Evolutionary conservation across 257 asterid species (phyloP).

Genomic region (Petunia secreta): DNA sequence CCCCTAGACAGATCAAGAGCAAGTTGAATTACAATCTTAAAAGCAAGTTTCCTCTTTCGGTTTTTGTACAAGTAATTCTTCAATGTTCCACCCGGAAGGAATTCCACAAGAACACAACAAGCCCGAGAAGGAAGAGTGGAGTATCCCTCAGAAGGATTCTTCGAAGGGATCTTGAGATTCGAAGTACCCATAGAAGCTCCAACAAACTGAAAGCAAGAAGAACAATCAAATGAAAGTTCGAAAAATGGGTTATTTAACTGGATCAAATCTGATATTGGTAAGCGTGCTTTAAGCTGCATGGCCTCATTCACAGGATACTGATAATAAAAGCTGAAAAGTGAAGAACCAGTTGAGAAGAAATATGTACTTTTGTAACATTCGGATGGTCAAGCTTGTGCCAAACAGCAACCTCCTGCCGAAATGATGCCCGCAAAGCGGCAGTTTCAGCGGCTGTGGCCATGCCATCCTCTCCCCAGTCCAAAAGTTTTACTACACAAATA

Average conservation of each 20-base stretch:
- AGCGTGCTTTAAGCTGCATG: background rate
- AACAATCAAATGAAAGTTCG: background rate
- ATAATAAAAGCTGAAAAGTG: background rate
- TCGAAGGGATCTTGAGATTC: constrained; percentile 80
- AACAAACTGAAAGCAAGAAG: constrained; percentile 53
- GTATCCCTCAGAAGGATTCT: constrained; percentile 74
- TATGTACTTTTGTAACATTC: constrained; percentile 60
- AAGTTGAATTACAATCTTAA: constrained; percentile 71
- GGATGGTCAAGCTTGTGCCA: constrained; percentile 90
- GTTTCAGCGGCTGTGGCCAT: constrained; percentile 78
- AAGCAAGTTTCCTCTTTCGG: constrained; percentile 83
- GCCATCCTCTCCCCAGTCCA: constrained; percentile 95
- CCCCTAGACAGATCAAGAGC: constrained; percentile 90
- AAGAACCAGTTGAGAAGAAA: constrained; percentile 8
- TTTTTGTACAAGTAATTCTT: constrained; percentile 72
- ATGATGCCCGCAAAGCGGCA: constrained; percentile 72
- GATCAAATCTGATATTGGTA: background rate
- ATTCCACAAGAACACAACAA: constrained; percentile 88
- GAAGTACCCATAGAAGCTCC: constrained; percentile 99
- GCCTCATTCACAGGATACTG: background rate
- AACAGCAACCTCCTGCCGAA: constrained; percentile 78
- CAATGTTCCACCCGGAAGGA: constrained; percentile 77
- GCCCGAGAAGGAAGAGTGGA: constrained; percentile 81
- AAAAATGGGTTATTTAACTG: background rate
- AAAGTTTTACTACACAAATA: constrained; percentile 58